Base-by-base conservation (phyloP, 805 yeast species). In the Hanseniaspora clermontiae region DNA sequence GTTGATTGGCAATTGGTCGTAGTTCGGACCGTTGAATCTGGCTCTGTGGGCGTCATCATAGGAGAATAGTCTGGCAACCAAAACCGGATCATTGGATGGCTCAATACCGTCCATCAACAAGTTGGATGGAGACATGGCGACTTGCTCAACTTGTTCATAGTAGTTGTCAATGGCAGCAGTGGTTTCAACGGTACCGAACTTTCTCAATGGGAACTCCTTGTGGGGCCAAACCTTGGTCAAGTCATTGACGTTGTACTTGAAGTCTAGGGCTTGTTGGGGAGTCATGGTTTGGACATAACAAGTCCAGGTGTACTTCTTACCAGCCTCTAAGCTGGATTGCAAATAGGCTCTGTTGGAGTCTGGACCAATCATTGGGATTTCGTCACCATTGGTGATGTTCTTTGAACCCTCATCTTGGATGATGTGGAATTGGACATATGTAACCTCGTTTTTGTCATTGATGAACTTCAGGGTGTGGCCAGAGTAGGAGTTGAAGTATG, bases 161-260 rank as follows among this genome's bases (percentile, higher is more conserved):
- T 76, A 80, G 69, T 80, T 80, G 56, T 71, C 69, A 43, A 81
- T 81, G 68, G 80, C 79, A 65, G 74, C 72, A 69, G 81, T 75
- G 60, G 80, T 70, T 11, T 74, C 74, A 58, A 81, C 68, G 64
- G 74, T 73, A 61, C 84, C 96, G 67, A 88, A 83, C 69, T 82
- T 81, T 70, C 95, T 80, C 73, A 88, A 71, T 66, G 96, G 96
- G 77, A 81, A 88, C 57, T 87, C 83, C 63, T 72, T 74, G 67
- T 88, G 95, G 38, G 96, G 88, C 96, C 96, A 88, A 57, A 86
- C 84, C 74, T 89, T 89, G 61, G 96, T 88, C 69, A 88, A 76
- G 71, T 88, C 96, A 67, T 86, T 87, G 47, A 89, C 90, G 6
- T 91, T 84, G 72, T 84, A 87, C 66, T 84, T 83, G 51, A 79